A percentile compares a stretch with the other conserved stretches of the same genome.
Evolutionary conservation across 202 grass and related monocot species (phyloP).

Genomic region (Bolboschoenoplectus hybrid): DNA sequence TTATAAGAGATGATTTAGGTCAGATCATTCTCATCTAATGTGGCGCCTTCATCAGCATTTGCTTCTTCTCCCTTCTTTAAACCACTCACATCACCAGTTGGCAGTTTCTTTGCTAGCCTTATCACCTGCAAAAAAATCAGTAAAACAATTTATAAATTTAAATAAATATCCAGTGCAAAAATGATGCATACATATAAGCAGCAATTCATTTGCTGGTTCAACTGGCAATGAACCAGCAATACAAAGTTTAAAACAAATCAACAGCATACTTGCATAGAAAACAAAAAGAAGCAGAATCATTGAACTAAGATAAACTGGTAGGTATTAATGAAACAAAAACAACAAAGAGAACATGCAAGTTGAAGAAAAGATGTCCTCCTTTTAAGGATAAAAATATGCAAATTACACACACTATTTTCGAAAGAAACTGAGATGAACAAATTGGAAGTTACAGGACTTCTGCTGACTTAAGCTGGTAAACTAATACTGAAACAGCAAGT

Average conservation of each 20-base stretch:
- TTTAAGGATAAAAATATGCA: not conserved
- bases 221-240: not conserved
- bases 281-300: not conserved
- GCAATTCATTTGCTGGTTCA: not conserved
- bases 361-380: not conserved
- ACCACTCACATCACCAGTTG: slow-evolving; percentile 80
- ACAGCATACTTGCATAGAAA: not conserved
- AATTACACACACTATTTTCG: not conserved
- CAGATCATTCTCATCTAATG: slow-evolving; percentile 90
- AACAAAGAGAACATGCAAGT: too few species aligned
- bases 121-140: slow-evolving; percentile 66
- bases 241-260: not conserved
- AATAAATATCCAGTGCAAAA: not conserved
- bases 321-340: too few species aligned
- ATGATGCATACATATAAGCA: slow-evolving; percentile 29
- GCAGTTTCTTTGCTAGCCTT: slow-evolving; percentile 80
- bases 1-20: slow-evolving; percentile 50
- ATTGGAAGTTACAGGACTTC: not conserved
- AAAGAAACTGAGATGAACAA: not conserved
- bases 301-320: not conserved
- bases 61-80: slow-evolving; percentile 53
- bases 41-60: slow-evolving; percentile 49
- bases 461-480: not conserved
- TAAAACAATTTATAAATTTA: not conserved
- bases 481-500: not conserved